Base-by-base conservation (phyloP, 257 asterid species). In the Knoxia roxburghii region DNA sequence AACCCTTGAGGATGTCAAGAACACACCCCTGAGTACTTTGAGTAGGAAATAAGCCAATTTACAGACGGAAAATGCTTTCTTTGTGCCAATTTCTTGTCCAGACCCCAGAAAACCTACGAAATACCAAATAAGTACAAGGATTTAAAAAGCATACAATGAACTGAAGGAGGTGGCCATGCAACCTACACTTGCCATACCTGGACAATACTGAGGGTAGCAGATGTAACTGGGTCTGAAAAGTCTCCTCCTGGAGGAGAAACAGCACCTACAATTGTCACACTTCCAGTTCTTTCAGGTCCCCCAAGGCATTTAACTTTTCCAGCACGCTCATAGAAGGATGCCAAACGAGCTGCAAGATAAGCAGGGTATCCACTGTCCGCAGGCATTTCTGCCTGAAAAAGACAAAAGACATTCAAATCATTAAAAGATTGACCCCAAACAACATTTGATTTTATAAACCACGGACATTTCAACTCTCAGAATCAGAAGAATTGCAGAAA, bases 231-330 rank as follows among this genome's bases (percentile, higher is more conserved):
- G 78, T 94, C 99, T 24, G 99, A 94, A 75, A 94, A 94, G 84
- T 94, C 97, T 75, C 99, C 99, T 70, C 99, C 99, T 0, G 99
- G 99, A 68, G 99, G 99, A 76, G 99, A 94, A 76, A 94, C 99
- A 33, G 99, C 99, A 72, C 99, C 99, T 64, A 94, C 99, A 73
- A 94, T 94, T 26, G 99, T 94, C 67, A 94, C 99, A 81, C 99
- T 94, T 56, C 99, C 99, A 64, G 84, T 88, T 80, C 99, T 87
- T 77, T 94, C 99, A 40, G 99, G 99, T 62, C 96, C 92, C 79
- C 99, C 99, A 58, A 94, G 97, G 71, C 99, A 94, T 79, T 88
- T 85, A 65, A 94, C 99, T 83, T 94, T 94, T 58, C 99, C 99
- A 78, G 99, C 99, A 79, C 99, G 99, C 84, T 93, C 98, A 61